Base-by-base conservation (phyloP, 2,329 filamentous ascomycete genomes). In the Sphaerulina populicola region DNA sequence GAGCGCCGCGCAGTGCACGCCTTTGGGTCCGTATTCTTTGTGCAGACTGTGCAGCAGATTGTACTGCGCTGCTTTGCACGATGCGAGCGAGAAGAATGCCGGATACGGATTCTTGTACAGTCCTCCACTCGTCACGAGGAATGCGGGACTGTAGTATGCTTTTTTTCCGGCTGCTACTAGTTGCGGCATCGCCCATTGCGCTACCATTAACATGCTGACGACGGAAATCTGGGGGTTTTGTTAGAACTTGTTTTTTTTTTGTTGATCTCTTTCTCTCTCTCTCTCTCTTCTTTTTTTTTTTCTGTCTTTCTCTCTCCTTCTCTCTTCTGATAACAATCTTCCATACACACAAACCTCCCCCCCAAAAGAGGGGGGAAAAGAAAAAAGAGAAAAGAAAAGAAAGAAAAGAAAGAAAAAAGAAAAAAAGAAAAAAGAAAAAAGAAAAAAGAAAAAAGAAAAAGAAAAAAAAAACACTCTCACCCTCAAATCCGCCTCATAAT, bases 51-150 rank as follows among this genome's bases (percentile, higher is more conserved):
- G 65, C 7, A 74, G 64, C 57, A 78, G 60, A 52, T 73, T 78
- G 29, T 71, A 66, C 64, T 79, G 76, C 0, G 73, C 69, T 0
- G 75, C 72, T 57, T 78, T 78, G 40, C 67, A 67, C 10, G 76
- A 60, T 3, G 72, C 74, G 4, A 78, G 64, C 0, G 72, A 72
- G 44, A 78, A 74, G 15, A 43, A 49, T 42, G 40, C 37, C 5
- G 74, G 72, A 3, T 70, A 61, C 0, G 75, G 75, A 6, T 72
- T 60, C 51, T 68, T 66, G 8, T 72, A 72, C 3, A 77, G 65
- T 21, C 70, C 62, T 23, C 58, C 72, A 62, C 67, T 73, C 0
- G 74, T 76, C n/a, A 77, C 72, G 8, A 77, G 60, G 5, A 77
- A 61, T 0, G 70, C 66, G 0, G 75, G 73, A 44, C 68, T 70